Percentiles rank a stretch among this genome's conserved stretches.
Conservation (phyloP, 768 basidiomycete species). For the Leccinum variicolor region DNA sequence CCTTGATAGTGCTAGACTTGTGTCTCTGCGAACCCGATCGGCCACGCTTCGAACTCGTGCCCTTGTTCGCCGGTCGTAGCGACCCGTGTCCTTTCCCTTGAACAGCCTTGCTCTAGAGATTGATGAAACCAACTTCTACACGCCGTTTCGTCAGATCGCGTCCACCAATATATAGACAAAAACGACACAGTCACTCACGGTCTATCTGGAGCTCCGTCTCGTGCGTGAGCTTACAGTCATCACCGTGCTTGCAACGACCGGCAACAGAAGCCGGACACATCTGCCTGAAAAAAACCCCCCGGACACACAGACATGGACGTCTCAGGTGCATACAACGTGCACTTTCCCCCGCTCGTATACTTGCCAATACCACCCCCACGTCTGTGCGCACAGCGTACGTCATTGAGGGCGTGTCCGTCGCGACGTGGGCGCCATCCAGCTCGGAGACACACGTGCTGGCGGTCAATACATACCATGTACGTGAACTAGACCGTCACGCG, state of each 20-base stretch:
- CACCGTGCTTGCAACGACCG: slow-evolving; percentile 25
- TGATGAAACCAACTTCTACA: slow-evolving; percentile 18
- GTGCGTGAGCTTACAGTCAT: slow-evolving; percentile 29
- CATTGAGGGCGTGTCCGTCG: slow-evolving; percentile 42
- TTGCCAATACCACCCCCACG: slow-evolving; percentile 38
- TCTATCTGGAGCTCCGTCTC: slow-evolving; percentile 23
- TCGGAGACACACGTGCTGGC: slow-evolving; percentile 45
- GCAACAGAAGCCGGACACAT: slow-evolving; percentile 22
- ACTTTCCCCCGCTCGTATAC: slow-evolving; percentile 52
- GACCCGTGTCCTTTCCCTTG: background rate
- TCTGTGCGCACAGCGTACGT: slow-evolving; percentile 40
- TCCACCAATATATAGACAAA: background rate
- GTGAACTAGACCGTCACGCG: slow-evolving; percentile 28
- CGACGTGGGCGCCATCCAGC: slow-evolving; percentile 42
- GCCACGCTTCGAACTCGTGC: slow-evolving; percentile 3
- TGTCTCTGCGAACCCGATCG: slow-evolving; percentile 3
- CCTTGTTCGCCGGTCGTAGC: background rate
- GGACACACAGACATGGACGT: background rate
- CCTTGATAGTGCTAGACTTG: slow-evolving; percentile 8
- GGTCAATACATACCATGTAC: slow-evolving; percentile 49
- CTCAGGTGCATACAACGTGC: slow-evolving; percentile 53
- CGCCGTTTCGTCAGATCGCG: background rate
- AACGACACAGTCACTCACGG: slow-evolving; percentile 14
- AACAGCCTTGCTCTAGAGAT: slow-evolving; percentile 1
- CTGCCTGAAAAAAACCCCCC: slow-evolving; percentile 18